Percentiles rank a stretch among this genome's conserved stretches.
phyloP scores from a whole-genome alignment of 2,329 filamentous ascomycete genomes.

The Juglanconis oblonga region DNA sequence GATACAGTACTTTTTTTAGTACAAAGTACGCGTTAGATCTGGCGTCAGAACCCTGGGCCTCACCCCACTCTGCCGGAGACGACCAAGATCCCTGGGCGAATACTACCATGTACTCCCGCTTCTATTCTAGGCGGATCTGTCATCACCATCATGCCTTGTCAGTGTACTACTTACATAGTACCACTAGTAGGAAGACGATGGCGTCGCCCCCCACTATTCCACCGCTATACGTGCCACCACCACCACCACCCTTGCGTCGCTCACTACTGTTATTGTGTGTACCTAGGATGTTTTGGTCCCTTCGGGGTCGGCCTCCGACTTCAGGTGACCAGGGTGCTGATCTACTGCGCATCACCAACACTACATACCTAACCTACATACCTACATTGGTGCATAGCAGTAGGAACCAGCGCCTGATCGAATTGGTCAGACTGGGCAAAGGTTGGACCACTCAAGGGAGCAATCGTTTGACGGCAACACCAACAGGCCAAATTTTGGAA shows the following conservation, averaged over 20 bases:
- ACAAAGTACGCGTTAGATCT: background rate
- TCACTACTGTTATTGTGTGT: background rate
- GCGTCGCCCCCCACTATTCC: background rate
- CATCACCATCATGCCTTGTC: too few relatives aligned
- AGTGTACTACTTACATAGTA: too few relatives aligned
- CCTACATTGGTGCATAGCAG: too few relatives aligned
- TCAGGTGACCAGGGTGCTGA: background rate
- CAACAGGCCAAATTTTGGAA: background rate
- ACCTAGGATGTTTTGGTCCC: slow-evolving; percentile 1
- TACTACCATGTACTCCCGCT: too few relatives aligned
- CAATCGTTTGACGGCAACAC: background rate
- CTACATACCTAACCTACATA: background rate
- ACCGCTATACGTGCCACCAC: background rate
- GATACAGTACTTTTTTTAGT: background rate
- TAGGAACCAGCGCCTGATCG: too few relatives aligned
- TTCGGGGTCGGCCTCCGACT: background rate
- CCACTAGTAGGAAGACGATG: too few relatives aligned
- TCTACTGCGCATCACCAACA: background rate
- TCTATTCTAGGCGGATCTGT: too few relatives aligned
- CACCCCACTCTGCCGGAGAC: background rate
- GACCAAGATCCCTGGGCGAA: too few relatives aligned
- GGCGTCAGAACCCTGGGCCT: background rate
- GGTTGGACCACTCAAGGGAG: too few relatives aligned
- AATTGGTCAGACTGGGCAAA: too few relatives aligned
- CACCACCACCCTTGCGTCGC: background rate